Percentiles rank a stretch among this genome's conserved stretches.
These are phyloP conservation scores for Lactifluus hygrophoroides DNA, from an alignment of 768 basidiomycete species.

Conservation along the genomic window DNA sequence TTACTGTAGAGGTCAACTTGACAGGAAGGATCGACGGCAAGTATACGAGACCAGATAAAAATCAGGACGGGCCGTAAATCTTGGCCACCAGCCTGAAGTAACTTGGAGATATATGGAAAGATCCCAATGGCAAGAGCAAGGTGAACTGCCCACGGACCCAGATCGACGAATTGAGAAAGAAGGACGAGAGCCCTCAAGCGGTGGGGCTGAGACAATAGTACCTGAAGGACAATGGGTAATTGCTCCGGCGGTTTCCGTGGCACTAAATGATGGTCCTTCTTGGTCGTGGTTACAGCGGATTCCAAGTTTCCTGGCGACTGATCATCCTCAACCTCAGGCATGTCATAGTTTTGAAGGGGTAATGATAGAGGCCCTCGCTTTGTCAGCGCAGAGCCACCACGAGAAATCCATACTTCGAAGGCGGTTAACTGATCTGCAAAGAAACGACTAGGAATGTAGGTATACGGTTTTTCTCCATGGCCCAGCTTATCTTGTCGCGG, in stretches of 20 bases:
- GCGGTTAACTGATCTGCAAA: slow-evolving; percentile 95
- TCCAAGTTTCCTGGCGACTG: slow-evolving; percentile 8
- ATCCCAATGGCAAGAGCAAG: slow-evolving; percentile 94
- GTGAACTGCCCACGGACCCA: slow-evolving; percentile 98
- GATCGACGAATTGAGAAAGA: slow-evolving; percentile 93
- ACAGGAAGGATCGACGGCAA: slow-evolving; percentile 91
- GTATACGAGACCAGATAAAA: slow-evolving; percentile 97
- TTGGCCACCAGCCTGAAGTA: slow-evolving; percentile 88
- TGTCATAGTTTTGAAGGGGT: slow-evolving; percentile 37
- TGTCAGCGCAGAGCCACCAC: slow-evolving; percentile 80
- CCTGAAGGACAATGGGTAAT: slow-evolving; percentile 94
- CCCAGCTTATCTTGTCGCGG: slow-evolving; percentile 9
- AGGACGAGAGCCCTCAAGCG: slow-evolving; percentile 92
- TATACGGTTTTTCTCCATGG: slow-evolving; percentile 43
- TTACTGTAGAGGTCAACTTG: slow-evolving; percentile 84
- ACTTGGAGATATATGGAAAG: slow-evolving; percentile 96
- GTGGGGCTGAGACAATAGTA: slow-evolving; percentile 92
- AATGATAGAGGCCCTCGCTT: slow-evolving; percentile 68
- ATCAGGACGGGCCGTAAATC: slow-evolving; percentile 97
- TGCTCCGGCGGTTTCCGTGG: slow-evolving; percentile 94
- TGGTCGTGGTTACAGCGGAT: not conserved
- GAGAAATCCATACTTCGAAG: slow-evolving; percentile 96
- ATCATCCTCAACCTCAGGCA: slow-evolving; percentile 28
- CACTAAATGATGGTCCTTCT: slow-evolving; percentile 44
- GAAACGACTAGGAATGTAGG: slow-evolving; percentile 82